phyloP scores from a whole-genome alignment of 768 basidiomycete genomes.

The Mrakia frigida region DNA sequence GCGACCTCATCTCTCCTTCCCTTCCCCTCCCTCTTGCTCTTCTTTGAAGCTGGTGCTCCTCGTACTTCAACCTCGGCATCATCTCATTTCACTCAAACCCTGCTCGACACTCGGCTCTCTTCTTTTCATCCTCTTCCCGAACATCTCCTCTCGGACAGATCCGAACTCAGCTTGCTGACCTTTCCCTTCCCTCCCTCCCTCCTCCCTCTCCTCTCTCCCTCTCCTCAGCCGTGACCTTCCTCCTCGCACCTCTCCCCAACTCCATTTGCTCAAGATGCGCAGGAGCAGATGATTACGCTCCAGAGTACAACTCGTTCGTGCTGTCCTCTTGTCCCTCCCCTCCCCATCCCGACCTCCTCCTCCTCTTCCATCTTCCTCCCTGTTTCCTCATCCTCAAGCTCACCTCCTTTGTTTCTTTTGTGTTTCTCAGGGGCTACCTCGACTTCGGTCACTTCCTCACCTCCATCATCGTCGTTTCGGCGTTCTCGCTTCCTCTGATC shows the following conservation, averaged over 20 bases:
- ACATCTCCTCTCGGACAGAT: background rate
- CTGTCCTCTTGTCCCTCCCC: background rate
- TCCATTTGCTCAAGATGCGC: constrained; percentile 90
- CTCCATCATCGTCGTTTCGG: constrained; percentile 79
- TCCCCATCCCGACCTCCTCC: background rate
- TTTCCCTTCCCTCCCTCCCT: background rate
- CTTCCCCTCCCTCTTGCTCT: too few relatives aligned
- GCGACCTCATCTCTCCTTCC: too few relatives aligned
- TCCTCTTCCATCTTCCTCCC: background rate
- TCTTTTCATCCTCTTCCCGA: background rate
- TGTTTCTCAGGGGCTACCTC: constrained; percentile 45
- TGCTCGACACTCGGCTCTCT: background rate
- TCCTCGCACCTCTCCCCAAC: constrained; percentile 92
- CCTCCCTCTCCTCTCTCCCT: constrained; percentile 7
- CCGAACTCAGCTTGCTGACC: background rate
- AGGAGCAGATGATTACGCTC: constrained; percentile 71
- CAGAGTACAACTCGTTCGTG: constrained; percentile 55
- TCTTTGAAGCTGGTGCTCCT: too few relatives aligned
- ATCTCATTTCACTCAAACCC: background rate
- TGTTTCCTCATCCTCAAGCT: background rate
- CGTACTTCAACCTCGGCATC: too few relatives aligned
- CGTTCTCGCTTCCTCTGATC: constrained; percentile 86
- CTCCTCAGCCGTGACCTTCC: constrained; percentile 75
- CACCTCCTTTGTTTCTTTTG: too few relatives aligned
- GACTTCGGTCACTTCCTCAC: constrained; percentile 96